Conservation (phyloP, 345 rosid genomes). For the Camelina laxa region DNA sequence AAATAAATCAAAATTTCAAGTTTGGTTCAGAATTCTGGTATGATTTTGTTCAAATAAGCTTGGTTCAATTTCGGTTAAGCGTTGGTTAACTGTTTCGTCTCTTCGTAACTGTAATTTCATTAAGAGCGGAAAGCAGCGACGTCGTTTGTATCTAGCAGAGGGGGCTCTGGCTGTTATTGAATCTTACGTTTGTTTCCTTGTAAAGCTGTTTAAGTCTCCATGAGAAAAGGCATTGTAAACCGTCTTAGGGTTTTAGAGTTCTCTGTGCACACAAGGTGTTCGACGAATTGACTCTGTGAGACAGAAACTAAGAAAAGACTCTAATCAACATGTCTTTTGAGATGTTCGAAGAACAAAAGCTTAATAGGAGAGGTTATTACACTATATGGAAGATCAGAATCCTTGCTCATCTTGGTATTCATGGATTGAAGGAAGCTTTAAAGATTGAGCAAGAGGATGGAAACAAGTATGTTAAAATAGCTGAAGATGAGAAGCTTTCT, state of each 20-base stretch:
- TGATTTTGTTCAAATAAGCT: neutral
- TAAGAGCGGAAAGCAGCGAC: neutral
- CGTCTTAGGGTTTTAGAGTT: neutral
- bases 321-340: neutral
- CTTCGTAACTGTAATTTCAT: neutral
- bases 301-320: neutral
- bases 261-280: conserved; percentile 10
- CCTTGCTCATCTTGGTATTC: neutral
- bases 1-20: too few species aligned
- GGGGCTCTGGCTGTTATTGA: neutral
- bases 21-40: neutral
- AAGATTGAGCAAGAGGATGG: conserved; percentile 11
- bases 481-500: conserved; percentile 1
- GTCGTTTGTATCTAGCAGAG: neutral
- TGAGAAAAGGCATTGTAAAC: too few species aligned
- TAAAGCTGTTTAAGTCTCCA: neutral
- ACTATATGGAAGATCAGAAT: neutral
- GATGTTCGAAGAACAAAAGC: neutral
- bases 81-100: neutral
- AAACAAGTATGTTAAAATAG: neutral
- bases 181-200: neutral
- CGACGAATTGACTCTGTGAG: conserved; percentile 11
- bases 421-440: neutral
- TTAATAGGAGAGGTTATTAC: neutral
- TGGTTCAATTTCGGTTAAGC: neutral